Base-by-base conservation (phyloP, 257 asterid species). In the Forsythia viridissima region DNA sequence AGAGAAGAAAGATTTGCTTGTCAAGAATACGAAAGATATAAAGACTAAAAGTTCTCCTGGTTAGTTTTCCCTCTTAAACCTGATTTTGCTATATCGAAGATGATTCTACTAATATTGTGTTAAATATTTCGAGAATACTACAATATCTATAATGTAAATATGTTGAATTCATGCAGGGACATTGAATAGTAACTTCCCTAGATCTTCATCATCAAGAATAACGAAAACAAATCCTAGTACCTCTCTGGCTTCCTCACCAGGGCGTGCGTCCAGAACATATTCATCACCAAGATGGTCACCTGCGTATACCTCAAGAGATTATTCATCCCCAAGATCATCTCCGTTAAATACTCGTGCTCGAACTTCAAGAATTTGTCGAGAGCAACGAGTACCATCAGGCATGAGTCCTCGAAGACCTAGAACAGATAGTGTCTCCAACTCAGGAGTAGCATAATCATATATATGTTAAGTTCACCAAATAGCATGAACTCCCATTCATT, bases 321-420 rank as follows among this genome's bases (percentile, higher is more conserved):
- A 80, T 77, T 76, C 79, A 72, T 89, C 93, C 4, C 86, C 89
- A 59, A 52, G 69, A 15, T 76, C 82, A 21, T 84, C 94, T 24
- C 91, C 96, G n/a, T 39, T 91, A 79, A 77, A 84, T 71, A 88
- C 87, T 1, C 81, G 87, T 48, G 11, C 73, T 12, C 86, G 91
- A 18, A 82, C 79, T 67, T 69, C 88, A 5, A 81, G 89, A 71
- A 77, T 82, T 30, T 76, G 76, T 67, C 77, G 81, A 80, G 87
- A 81, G 68, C 77, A 43, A 41, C 76, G 80, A 24, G 52, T 70
- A 24, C 69, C 80, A 37, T 21, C 80, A 42, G 70, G 36, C 10
- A 44, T 75, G 86, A 84, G 85, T 81, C 83, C 88, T 3, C 75
- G 40, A 55, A 81, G 82, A 72, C 80, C 79, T 30, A 73, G 68